phyloP scores from a whole-genome alignment of 2,329 filamentous ascomycete species.

The Apiospora phragmitis region DNA sequence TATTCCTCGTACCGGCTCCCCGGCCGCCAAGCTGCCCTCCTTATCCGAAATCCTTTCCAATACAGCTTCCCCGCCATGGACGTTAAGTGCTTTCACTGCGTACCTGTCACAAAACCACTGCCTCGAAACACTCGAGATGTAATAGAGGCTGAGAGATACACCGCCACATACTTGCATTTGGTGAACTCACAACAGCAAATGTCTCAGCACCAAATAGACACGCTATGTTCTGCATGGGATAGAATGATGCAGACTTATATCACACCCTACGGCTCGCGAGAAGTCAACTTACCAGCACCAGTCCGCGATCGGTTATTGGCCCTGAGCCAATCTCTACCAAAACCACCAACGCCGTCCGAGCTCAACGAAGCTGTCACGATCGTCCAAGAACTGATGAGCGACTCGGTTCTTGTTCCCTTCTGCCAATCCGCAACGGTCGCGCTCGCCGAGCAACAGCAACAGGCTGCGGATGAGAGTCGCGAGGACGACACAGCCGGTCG shows the following conservation, averaged over 20 bases:
- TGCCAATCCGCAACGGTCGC: constrained; percentile 64
- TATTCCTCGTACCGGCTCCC: constrained; percentile 40
- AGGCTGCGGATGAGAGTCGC: constrained; percentile 36
- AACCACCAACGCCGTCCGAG: constrained; percentile 70
- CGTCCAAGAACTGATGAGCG: constrained; percentile 95
- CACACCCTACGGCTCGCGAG: constrained; percentile 76
- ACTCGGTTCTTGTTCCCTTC: constrained; percentile 91
- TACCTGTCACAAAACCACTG: constrained; percentile 97
- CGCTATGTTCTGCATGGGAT: constrained; percentile 81
- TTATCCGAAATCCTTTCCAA: constrained; percentile 88
- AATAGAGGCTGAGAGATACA: constrained; percentile 87
- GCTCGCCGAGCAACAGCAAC: constrained; percentile 34
- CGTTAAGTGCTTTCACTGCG: constrained; percentile 89
- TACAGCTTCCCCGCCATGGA: constrained; percentile 83
- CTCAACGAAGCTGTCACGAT: constrained; percentile 83
- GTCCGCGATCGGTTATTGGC: constrained; percentile 77
- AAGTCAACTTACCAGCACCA: constrained; percentile 86
- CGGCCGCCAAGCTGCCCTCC: constrained; percentile 58
- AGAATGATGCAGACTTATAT: constrained; percentile 91
- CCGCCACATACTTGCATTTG: constrained; percentile 54
- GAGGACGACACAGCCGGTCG: constrained; percentile 40
- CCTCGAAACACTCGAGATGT: constrained; percentile 93
- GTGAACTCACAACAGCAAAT: constrained; percentile 41
- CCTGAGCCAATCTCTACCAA: constrained; percentile 52
- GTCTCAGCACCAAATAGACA: constrained; percentile 52